Evolutionary conservation across 352 stramenopile genomes (phyloP).

Genomic region (Globisporangium heterothallicum): DNA sequence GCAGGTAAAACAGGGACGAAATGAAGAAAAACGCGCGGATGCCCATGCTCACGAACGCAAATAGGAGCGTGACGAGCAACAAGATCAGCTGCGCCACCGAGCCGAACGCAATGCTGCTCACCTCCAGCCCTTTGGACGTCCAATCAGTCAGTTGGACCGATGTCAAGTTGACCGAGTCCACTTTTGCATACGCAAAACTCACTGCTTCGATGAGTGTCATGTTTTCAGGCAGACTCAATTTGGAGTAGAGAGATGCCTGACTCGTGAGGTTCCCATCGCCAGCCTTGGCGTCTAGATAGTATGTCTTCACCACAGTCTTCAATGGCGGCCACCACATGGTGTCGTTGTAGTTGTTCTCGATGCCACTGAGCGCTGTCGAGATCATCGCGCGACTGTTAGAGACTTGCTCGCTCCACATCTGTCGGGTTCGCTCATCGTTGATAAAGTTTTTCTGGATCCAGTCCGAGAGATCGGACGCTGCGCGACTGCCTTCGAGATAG

Average conservation of each 20-base stretch:
- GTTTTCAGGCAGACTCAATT: slow-evolving; percentile 54
- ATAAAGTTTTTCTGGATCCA: slow-evolving; percentile 87
- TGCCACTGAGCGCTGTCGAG: slow-evolving; percentile 58
- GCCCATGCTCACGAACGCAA: slow-evolving; percentile 83
- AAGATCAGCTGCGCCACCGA: slow-evolving; percentile 81
- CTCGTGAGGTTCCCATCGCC: slow-evolving; percentile 48
- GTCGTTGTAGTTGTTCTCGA: slow-evolving; percentile 87
- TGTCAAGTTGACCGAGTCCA: slow-evolving; percentile 83
- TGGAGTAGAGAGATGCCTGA: slow-evolving; percentile 40
- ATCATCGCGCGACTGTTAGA: slow-evolving; percentile 80
- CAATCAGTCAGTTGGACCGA: slow-evolving; percentile 81
- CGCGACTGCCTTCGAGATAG: slow-evolving; percentile 83
- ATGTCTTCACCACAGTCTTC: slow-evolving; percentile 78
- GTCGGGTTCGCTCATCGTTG: slow-evolving; percentile 77
- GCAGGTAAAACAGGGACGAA: slow-evolving; percentile 81
- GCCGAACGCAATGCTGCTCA: slow-evolving; percentile 75
- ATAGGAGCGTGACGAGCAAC: slow-evolving; percentile 65
- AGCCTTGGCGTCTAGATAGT: slow-evolving; percentile 69
- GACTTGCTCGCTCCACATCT: slow-evolving; percentile 82
- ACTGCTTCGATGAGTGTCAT: slow-evolving; percentile 77
- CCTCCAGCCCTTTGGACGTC: slow-evolving; percentile 80
- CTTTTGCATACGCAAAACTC: slow-evolving; percentile 74
- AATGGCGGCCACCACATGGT: slow-evolving; percentile 87
- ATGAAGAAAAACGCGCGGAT: slow-evolving; percentile 87
- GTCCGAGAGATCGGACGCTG: slow-evolving; percentile 57